These are phyloP conservation scores for Glebionis coronaria DNA, from an alignment of 129 eudicot genomes.

Conservation along the genomic window DNA sequence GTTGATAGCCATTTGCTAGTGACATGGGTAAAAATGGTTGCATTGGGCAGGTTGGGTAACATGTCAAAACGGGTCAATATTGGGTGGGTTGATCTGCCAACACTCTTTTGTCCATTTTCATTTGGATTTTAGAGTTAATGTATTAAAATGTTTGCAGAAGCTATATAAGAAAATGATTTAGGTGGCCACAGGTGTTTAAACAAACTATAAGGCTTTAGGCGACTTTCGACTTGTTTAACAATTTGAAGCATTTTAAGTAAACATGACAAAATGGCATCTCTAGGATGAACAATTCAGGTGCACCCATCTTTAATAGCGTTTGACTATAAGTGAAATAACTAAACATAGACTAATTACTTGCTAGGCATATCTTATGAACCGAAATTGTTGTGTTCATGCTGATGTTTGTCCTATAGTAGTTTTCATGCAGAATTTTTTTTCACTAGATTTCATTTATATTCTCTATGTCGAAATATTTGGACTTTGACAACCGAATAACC, in stretches of 20 bases:
- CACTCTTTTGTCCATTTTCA: no score
- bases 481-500: no score
- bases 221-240: no score
- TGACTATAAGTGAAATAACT: neutral
- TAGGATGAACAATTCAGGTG: neutral
- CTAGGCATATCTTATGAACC: slow-evolving; percentile 2
- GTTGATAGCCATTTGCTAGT: no score
- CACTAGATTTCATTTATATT: neutral
- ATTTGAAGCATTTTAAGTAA: neutral
- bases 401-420: neutral
- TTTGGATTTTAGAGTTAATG: no score
- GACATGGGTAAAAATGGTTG: neutral
- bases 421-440: neutral
- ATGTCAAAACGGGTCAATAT: neutral
- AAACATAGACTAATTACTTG: no score
- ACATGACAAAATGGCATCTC: neutral
- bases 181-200: no score
- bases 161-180: no score
- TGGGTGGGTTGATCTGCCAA: neutral
- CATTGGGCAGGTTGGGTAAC: neutral
- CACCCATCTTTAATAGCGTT: neutral
- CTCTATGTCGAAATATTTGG: neutral
- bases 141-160: no score
- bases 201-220: no score
- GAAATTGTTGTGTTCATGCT: neutral